Conservation (phyloP, 75 land plant species). For the Chamaecyparis obtusa region DNA sequence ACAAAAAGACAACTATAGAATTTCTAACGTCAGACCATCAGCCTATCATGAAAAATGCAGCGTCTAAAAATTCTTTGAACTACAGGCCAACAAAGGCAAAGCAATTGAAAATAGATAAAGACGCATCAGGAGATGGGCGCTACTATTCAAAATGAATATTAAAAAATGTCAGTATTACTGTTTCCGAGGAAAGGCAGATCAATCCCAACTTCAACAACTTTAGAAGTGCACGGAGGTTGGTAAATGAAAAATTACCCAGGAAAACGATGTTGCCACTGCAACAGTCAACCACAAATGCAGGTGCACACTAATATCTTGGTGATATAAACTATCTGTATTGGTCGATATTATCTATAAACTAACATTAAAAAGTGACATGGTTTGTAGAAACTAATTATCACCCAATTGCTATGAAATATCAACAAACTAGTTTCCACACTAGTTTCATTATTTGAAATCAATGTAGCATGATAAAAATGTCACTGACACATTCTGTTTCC, state of each 20-base stretch:
- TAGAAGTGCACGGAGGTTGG: not conserved
- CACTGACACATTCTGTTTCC: too few relatives aligned
- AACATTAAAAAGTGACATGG: too few relatives aligned
- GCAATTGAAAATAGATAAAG: not conserved
- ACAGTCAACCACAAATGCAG: not conserved
- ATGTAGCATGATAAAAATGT: too few relatives aligned
- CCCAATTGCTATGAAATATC: too few relatives aligned
- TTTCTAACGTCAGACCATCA: not conserved
- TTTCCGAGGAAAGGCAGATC: not conserved
- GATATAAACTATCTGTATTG: too few relatives aligned
- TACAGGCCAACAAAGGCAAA: not conserved
- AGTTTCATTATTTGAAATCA: too few relatives aligned
- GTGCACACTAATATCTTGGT: too few relatives aligned
- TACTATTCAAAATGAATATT: not conserved
- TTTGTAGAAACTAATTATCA: not conserved
- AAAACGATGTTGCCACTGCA: not conserved
- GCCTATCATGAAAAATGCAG: not conserved
- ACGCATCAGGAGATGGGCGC: not conserved
- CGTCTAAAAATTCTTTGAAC: not conserved
- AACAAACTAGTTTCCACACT: too few relatives aligned
- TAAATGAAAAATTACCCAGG: not conserved
- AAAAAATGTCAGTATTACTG: not conserved
- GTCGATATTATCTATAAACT: too few relatives aligned
- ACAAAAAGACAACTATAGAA: slow-evolving; percentile 1
- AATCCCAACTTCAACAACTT: not conserved